Base-by-base conservation (phyloP, 768 basidiomycete genomes). In the Heimioporus sp. region DNA sequence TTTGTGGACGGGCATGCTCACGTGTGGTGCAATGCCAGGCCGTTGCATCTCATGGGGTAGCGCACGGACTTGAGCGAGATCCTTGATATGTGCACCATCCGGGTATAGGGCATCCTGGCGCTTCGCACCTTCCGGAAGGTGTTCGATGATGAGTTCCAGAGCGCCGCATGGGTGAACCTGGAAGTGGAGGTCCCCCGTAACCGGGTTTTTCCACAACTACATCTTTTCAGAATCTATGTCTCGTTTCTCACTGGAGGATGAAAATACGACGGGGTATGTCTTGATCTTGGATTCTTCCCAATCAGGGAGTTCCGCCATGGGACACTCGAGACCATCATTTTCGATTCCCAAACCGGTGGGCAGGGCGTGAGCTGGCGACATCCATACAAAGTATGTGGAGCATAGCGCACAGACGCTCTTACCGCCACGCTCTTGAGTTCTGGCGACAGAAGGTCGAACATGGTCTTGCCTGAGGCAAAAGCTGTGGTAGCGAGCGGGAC, bases 321-420 rank as follows among this genome's bases (percentile, higher is more conserved):
- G 67, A 56, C 87, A 59, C 72, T 96, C 92, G 34, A 82, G 72
- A 0, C 85, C 87, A 45, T 95, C 93, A 2, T 73, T 75, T 67
- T 87, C 88, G 60, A 94, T 86, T 1, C 92, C 92, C 9, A 96
- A 73, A 6, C 92, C 92, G 19, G 90, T 92, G 0, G 89, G 74
- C 61, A 83, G 66, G 0, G 90, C 85, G 51, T 76, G 81, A 1
- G 90, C 83, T 16, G 84, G 80, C 0, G 87, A 79, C 90, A 95
- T 94, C 91, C 91, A 93, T 35, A 92, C 85, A 65, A 92, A 93
- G 92, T 90, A 52, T 92, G 90, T 11, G 92, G 90, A 5, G 88
- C 81, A 64, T 92, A 94, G 62, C 75, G 80, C 48, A 92, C 90
- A 58, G 75, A 81, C 9, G 83, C 69, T 19, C 92, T 77, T 19